phyloP scores from a whole-genome alignment of 352 stramenopile species.

The Phytopythium vexans region DNA sequence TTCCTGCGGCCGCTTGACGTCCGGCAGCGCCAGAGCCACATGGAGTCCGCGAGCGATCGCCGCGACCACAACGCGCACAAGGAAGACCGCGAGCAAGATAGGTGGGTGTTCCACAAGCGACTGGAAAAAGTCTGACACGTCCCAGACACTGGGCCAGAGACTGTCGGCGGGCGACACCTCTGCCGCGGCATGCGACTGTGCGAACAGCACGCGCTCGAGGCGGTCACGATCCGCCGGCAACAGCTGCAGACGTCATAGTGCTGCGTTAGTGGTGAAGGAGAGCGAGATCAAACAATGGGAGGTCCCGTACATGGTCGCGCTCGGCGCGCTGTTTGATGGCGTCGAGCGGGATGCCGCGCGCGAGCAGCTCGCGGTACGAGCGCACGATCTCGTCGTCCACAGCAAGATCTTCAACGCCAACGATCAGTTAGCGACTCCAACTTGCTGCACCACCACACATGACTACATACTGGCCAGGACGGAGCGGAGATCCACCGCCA shows the following conservation, averaged over 20 bases:
- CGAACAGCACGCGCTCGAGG: conserved; percentile 46
- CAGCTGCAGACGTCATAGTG: conserved; percentile 16
- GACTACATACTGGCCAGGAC: conserved; percentile 31
- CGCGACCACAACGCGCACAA: conserved; percentile 52
- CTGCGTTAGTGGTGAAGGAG: not conserved
- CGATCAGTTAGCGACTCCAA: conserved; percentile 37
- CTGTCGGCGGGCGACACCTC: conserved; percentile 16
- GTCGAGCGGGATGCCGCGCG: conserved; percentile 54
- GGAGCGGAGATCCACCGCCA: conserved; percentile 43
- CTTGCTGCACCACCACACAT: conserved; percentile 12
- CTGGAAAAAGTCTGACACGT: conserved; percentile 47
- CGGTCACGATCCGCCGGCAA: conserved; percentile 32
- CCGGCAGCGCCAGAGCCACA: conserved; percentile 40
- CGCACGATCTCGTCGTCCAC: conserved; percentile 46
- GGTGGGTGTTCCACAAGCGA: conserved; percentile 55
- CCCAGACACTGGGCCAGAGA: conserved; percentile 50
- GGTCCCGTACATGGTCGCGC: conserved; percentile 47
- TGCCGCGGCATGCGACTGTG: conserved; percentile 31
- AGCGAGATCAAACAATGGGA: not conserved
- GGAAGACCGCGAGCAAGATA: conserved; percentile 55
- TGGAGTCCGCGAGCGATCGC: conserved; percentile 32
- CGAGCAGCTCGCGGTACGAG: conserved; percentile 60
- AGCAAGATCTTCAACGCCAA: conserved; percentile 36
- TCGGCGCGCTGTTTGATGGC: conserved; percentile 71
- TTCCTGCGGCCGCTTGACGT: conserved; percentile 64